phyloP scores from a whole-genome alignment of 129 eudicot species.

The Escallonia rubra region DNA sequence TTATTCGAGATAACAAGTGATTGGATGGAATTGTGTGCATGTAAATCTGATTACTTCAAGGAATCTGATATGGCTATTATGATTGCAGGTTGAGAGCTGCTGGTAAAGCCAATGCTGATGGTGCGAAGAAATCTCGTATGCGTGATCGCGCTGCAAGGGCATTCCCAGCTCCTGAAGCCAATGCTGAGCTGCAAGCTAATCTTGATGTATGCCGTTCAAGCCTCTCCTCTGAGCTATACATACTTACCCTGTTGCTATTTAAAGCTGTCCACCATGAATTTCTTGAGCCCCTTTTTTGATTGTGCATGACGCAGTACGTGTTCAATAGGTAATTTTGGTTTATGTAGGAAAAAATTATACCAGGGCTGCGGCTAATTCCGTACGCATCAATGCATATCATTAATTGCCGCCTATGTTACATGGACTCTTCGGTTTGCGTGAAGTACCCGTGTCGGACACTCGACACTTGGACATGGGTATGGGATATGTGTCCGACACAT shows the following conservation, averaged over 20 bases:
- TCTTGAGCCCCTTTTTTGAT: background rate
- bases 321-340: too few relatives aligned
- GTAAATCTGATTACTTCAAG: background rate
- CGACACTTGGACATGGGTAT: too few relatives aligned
- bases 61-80: background rate
- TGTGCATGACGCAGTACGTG: too few relatives aligned
- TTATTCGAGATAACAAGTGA: background rate
- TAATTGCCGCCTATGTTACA: too few relatives aligned
- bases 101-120: slow-evolving; percentile 57
- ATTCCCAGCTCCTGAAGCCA: slow-evolving; percentile 82
- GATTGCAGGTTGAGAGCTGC: slow-evolving; percentile 66
- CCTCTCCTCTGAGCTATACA: background rate
- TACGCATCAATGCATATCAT: too few relatives aligned
- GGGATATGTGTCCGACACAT: too few relatives aligned
- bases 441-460: too few relatives aligned
- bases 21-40: background rate
- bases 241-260: background rate
- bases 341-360: too few relatives aligned
- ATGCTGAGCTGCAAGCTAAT: slow-evolving; percentile 73
- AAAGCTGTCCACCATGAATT: slow-evolving; percentile 1
- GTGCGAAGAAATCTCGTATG: slow-evolving; percentile 47
- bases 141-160: slow-evolving; percentile 64
- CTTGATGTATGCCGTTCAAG: slow-evolving; percentile 53
- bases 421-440: too few relatives aligned
- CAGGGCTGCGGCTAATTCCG: too few relatives aligned